These are phyloP conservation scores for Pseudogymnoascus sp. DNA, from an alignment of 2,329 filamentous ascomycete species.

Conservation along the genomic window DNA sequence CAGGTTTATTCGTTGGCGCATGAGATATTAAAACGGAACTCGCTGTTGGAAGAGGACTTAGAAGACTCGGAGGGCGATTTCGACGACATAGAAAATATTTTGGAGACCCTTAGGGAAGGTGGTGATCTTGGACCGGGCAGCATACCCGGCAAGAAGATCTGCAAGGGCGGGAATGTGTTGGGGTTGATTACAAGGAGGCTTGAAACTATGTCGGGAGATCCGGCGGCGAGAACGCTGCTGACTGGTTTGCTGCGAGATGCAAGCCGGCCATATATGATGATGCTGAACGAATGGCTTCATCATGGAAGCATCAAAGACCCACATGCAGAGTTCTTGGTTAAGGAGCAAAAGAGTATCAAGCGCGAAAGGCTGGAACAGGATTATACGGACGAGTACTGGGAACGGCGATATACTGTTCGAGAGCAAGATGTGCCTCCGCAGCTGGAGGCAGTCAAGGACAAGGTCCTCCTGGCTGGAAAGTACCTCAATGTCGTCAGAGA, in stretches of 20 bases:
- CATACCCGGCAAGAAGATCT: conserved; percentile 81
- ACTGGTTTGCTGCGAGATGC: conserved; percentile 78
- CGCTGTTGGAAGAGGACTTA: conserved; percentile 71
- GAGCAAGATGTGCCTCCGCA: conserved; percentile 89
- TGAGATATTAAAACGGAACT: conserved; percentile 81
- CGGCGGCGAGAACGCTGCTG: conserved; percentile 71
- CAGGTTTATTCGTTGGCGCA: conserved; percentile 83
- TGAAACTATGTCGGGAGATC: conserved; percentile 87
- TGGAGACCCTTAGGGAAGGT: conserved; percentile 81
- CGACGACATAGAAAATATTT: conserved; percentile 84
- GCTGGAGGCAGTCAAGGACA: conserved; percentile 82
- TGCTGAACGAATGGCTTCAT: conserved; percentile 98
- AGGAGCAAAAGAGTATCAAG: conserved; percentile 91
- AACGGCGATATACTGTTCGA: conserved; percentile 90
- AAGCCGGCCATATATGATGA: conserved; percentile 90
- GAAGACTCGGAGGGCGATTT: conserved; percentile 53
- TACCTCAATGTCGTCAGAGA: conserved; percentile 97
- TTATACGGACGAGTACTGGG: conserved; percentile 99
- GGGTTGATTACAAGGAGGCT: conserved; percentile 76
- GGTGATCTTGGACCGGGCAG: conserved; percentile 71
- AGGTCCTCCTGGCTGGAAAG: conserved; percentile 89
- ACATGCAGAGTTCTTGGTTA: conserved; percentile 87
- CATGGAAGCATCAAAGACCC: conserved; percentile 92
- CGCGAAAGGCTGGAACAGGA: conserved; percentile 87
- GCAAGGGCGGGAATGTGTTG: conserved; percentile 93